Evolutionary conservation across 129 eudicot genomes (phyloP), one percentile per base, ranked within the genome.

Genomic region (Pseudognaphalium luteoalbum): DNA sequence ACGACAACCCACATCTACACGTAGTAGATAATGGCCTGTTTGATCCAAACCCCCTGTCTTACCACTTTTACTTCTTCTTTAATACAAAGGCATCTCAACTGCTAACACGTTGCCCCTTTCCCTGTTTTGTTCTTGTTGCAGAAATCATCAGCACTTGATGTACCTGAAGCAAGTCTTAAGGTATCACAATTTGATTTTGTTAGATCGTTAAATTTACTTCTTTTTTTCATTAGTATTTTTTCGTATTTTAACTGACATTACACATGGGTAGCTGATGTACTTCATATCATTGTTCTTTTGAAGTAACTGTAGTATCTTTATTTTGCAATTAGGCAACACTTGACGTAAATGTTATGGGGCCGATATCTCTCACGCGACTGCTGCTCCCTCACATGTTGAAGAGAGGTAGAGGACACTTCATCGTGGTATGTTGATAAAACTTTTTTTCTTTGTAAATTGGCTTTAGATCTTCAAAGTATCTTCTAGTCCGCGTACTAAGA

Each of bases 401-500:
- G 67, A 88, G 93, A 61, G 97, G 97, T 30, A 83, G 83, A 80
- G 99, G 99, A 80, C 99, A 94, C 82, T 86, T 94, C 81, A 96
- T 94, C 63, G 99, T 94, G 97, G 99, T 94, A 94, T 72, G 91
- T 10, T 25, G 28, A 25, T 25, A 25, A 25, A 25, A 25, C 34
- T 32, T 74, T 63, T 30, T 60, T 35, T 57, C 17, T 35, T 17
- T 6, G 52, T 51, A 51, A 39, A 58, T 25, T 30, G 20, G 16
- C 75, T 35, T 71, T 14, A 10, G 54, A 72, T 57, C 34, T 66
- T 33, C 51, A 39, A 25, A 57, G 39, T 59, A 77, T 44, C 52
- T 20, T 72, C 70, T 61, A 15, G 68, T 72, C 58, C 21, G 21
- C 30, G 50, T 66, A 57, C 68, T n/a, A 19, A 30, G 7, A 34